These are phyloP conservation scores for Bacidia rubella DNA, from an alignment of 495 filamentous ascomycete species.

Conservation along the genomic window DNA sequence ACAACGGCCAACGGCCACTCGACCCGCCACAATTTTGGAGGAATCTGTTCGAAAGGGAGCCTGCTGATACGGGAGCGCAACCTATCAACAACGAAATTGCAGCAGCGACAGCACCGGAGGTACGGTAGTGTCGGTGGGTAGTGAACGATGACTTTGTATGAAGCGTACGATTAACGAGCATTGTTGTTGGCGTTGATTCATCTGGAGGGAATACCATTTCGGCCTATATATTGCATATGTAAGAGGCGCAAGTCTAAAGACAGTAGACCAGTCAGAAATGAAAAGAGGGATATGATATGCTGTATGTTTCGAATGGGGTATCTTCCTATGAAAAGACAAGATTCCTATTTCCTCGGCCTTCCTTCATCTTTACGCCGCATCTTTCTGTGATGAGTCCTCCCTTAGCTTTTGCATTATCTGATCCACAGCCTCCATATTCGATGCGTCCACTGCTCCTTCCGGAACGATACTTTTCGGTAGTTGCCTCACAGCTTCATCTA, in stretches of 20 bases:
- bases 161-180: neutral
- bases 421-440: constrained; percentile 77
- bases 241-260: neutral
- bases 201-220: neutral
- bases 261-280: too few relatives aligned
- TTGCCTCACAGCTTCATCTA: constrained; percentile 46
- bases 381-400: constrained; percentile 28
- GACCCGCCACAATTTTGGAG: constrained; percentile 91
- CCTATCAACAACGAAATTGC: constrained; percentile 21
- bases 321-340: neutral
- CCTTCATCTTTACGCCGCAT: neutral
- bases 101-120: constrained; percentile 17
- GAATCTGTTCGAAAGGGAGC: constrained; percentile 54
- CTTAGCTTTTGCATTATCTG: constrained; percentile 53
- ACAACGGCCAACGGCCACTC: constrained; percentile 70
- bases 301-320: too few relatives aligned
- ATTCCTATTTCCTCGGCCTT: too few relatives aligned
- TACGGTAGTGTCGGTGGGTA: constrained; percentile 3
- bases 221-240: neutral
- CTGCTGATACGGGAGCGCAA: constrained; percentile 17
- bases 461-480: constrained; percentile 48
- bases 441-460: constrained; percentile 50
- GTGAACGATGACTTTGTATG: neutral
- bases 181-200: neutral
- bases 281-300: too few relatives aligned